Percentiles rank a stretch among this genome's conserved stretches.
These are phyloP conservation scores for Sarocladium oryzae DNA, from an alignment of 2,329 filamentous ascomycete genomes.

Conservation along the genomic window DNA sequence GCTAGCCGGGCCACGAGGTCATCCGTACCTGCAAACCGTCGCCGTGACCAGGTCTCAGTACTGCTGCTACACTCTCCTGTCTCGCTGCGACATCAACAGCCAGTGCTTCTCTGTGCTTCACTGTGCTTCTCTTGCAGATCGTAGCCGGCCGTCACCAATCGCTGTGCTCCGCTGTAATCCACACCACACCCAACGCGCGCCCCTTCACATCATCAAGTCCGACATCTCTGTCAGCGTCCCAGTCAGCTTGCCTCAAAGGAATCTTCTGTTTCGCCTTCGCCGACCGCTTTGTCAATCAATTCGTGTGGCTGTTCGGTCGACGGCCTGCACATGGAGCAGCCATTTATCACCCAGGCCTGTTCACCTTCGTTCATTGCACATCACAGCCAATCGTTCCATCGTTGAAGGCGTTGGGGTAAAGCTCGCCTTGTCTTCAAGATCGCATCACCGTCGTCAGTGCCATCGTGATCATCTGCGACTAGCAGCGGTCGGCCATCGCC, in stretches of 20 bases:
- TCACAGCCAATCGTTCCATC: background rate
- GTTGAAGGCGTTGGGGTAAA: background rate
- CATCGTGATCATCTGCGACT: background rate
- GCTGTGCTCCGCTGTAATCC: background rate
- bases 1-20: background rate
- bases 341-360: background rate
- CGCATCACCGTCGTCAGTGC: background rate
- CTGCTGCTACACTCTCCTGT: background rate
- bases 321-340: background rate
- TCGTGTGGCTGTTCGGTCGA: background rate
- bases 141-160: constrained; percentile 2
- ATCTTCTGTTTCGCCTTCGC: constrained; percentile 3
- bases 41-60: background rate
- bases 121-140: background rate
- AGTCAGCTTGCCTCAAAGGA: constrained; percentile 2
- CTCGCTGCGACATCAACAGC: background rate
- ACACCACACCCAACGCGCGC: no score
- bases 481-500: background rate
- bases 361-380: background rate
- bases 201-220: background rate
- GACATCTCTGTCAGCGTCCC: constrained; percentile 5
- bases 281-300: constrained; percentile 2
- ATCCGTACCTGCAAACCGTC: background rate
- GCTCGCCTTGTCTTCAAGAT: background rate
- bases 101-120: constrained; percentile 3